These are phyloP conservation scores for Neopestalotiopsis sp. DNA, from an alignment of 2,329 filamentous ascomycete species.

Conservation along the genomic window DNA sequence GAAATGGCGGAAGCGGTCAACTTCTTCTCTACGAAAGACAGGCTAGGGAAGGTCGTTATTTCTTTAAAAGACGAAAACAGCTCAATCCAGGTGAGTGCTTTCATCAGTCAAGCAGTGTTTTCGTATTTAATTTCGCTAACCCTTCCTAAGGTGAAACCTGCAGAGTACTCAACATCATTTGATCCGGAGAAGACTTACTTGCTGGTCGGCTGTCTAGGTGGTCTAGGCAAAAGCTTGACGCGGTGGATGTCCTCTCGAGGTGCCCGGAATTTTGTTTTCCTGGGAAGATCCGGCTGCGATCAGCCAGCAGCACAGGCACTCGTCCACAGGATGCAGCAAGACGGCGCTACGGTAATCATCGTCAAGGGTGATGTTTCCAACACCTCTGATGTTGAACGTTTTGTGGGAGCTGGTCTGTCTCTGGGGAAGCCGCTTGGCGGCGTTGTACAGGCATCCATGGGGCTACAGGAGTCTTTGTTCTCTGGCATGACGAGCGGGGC, in stretches of 20 bases:
- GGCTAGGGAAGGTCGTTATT: too few relatives aligned
- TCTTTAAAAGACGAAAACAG: too few relatives aligned
- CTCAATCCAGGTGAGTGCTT: too few relatives aligned
- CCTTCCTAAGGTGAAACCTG: background rate
- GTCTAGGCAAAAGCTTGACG: constrained; percentile 31
- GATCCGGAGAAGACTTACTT: constrained; percentile 9
- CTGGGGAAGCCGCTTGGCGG: background rate
- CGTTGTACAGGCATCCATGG: constrained; percentile 12
- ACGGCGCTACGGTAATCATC: constrained; percentile 25
- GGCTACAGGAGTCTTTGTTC: constrained; percentile 29
- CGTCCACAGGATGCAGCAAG: constrained; percentile 20
- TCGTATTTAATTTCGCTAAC: too few relatives aligned
- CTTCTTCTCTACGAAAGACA: too few relatives aligned
- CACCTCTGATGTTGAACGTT: background rate
- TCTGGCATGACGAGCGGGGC: constrained; percentile 28
- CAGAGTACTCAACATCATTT: background rate
- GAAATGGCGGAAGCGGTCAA: too few relatives aligned
- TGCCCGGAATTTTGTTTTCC: constrained; percentile 29
- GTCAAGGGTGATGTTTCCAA: constrained; percentile 26
- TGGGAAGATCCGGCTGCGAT: constrained; percentile 27
- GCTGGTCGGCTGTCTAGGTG: constrained; percentile 24
- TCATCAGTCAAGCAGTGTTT: too few relatives aligned
- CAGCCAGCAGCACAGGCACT: constrained; percentile 23
- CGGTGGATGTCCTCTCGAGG: constrained; percentile 32
- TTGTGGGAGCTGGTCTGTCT: background rate